Conservation (phyloP, 1,139 yeast genomes). For the Hanseniaspora sp. region DNA sequence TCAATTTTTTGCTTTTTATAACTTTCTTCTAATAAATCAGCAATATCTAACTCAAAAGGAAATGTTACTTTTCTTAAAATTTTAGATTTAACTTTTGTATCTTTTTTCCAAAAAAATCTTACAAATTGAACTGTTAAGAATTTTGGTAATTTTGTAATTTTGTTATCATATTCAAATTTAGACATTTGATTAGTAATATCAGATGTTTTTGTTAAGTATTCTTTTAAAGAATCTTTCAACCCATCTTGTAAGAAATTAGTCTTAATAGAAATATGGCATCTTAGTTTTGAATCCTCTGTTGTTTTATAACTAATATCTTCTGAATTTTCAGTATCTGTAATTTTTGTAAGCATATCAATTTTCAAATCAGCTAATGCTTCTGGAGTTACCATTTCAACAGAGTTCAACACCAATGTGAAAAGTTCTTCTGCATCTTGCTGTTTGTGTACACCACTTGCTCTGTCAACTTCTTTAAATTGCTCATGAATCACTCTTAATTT, state of each 20-base stretch:
- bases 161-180: slow-evolving; percentile 54
- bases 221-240: slow-evolving; percentile 59
- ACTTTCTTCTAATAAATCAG: slow-evolving; percentile 72
- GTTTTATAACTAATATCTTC: slow-evolving; percentile 45
- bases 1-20: slow-evolving; percentile 56
- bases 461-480: slow-evolving; percentile 70
- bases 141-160: slow-evolving; percentile 72
- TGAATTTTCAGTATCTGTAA: slow-evolving; percentile 44
- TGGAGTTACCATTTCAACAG: slow-evolving; percentile 39
- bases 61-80: slow-evolving; percentile 87
- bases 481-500: slow-evolving; percentile 60
- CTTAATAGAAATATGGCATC: slow-evolving; percentile 75
- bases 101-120: slow-evolving; percentile 91
- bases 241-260: slow-evolving; percentile 90
- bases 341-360: slow-evolving; percentile 50
- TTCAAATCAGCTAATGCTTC: slow-evolving; percentile 49
- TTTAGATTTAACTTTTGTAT: slow-evolving; percentile 80
- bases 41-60: slow-evolving; percentile 82
- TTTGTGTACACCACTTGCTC: slow-evolving; percentile 58
- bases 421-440: slow-evolving; percentile 99
- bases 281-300: slow-evolving; percentile 61
- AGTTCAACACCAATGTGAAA: slow-evolving; percentile 61
- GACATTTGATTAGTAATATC: slow-evolving; percentile 61
- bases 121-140: slow-evolving; percentile 84
- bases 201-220: slow-evolving; percentile 65